phyloP scores from a whole-genome alignment of 768 basidiomycete genomes.

The Ephemerocybe angulata region DNA sequence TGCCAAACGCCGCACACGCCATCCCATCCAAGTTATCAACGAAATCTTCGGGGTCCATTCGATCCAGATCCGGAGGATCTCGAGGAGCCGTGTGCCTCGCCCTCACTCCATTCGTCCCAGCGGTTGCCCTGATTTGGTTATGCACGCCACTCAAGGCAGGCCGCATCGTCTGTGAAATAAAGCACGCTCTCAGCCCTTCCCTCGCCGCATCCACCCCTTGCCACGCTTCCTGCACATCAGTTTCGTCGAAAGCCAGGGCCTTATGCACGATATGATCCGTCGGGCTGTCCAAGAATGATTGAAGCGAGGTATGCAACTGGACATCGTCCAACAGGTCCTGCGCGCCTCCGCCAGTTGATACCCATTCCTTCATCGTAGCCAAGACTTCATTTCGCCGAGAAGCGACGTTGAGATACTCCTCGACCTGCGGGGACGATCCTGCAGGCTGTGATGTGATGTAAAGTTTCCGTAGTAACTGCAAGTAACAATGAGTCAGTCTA shows the following conservation, averaged over 20 bases:
- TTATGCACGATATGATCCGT: slow-evolving; percentile 51
- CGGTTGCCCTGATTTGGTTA: slow-evolving; percentile 15
- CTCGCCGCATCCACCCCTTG: slow-evolving; percentile 41
- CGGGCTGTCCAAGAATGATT: slow-evolving; percentile 54
- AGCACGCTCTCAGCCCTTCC: slow-evolving; percentile 39
- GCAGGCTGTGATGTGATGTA: slow-evolving; percentile 52
- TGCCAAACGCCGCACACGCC: slow-evolving; percentile 70
- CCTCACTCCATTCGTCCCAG: slow-evolving; percentile 24
- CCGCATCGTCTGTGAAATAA: slow-evolving; percentile 57
- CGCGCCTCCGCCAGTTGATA: slow-evolving; percentile 67
- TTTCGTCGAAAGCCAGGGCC: slow-evolving; percentile 36
- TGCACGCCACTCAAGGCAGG: slow-evolving; percentile 41
- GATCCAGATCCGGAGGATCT: slow-evolving; percentile 62
- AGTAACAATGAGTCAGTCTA: slow-evolving; percentile 8
- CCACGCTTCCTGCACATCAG: slow-evolving; percentile 46
- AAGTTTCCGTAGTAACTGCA: slow-evolving; percentile 71
- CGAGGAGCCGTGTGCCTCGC: slow-evolving; percentile 32
- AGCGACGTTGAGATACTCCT: slow-evolving; percentile 48
- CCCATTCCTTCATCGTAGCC: slow-evolving; percentile 67
- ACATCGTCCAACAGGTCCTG: slow-evolving; percentile 75
- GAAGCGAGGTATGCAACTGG: slow-evolving; percentile 56
- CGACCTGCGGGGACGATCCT: slow-evolving; percentile 37
- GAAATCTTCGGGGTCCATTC: slow-evolving; percentile 60
- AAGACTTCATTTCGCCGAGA: slow-evolving; percentile 60
- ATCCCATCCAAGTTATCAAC: slow-evolving; percentile 79